phyloP scores from a whole-genome alignment of 2,329 filamentous ascomycete species.

The Talaromyces sp. region DNA sequence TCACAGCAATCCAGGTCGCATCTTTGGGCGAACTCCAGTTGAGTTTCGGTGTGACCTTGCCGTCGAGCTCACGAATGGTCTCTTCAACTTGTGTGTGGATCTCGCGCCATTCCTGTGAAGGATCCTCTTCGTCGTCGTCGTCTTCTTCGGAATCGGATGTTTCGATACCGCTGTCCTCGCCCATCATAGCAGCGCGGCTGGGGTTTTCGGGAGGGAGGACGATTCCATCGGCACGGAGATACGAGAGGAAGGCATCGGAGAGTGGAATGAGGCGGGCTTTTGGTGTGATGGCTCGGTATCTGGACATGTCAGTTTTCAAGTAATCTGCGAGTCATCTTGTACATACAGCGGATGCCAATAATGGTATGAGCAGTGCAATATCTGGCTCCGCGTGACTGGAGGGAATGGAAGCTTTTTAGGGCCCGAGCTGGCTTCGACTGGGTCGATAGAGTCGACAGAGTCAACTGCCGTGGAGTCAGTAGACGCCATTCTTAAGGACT shows the following conservation, averaged over 20 bases:
- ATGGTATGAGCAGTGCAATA: conserved; percentile 91
- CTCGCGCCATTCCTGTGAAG: conserved; percentile 59
- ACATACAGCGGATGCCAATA: conserved; percentile 75
- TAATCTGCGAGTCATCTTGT: background rate
- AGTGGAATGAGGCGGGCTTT: conserved; percentile 83
- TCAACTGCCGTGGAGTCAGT: background rate
- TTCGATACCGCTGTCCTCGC: conserved; percentile 58
- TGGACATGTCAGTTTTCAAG: conserved; percentile 31
- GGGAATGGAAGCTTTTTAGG: conserved; percentile 63
- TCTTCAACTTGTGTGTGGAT: conserved; percentile 73
- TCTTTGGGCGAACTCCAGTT: conserved; percentile 98
- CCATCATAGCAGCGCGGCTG: conserved; percentile 30
- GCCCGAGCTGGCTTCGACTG: conserved; percentile 18
- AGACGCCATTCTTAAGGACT: background rate
- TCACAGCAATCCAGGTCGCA: conserved; percentile 82
- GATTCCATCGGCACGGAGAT: conserved; percentile 90
- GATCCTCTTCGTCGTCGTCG: conserved; percentile 56
- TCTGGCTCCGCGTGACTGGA: conserved; percentile 78
- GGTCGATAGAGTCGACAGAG: conserved; percentile 8
- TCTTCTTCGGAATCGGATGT: conserved; percentile 51
- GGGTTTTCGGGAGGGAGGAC: conserved; percentile 60
- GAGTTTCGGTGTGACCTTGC: conserved; percentile 83
- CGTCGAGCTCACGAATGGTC: conserved; percentile 76
- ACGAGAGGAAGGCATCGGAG: conserved; percentile 69
- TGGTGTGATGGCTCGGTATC: conserved; percentile 74